A percentile compares a stretch with the other conserved stretches of the same genome.
These are phyloP conservation scores for Chaetomiaceae sp. DNA, from an alignment of 2,329 filamentous ascomycete genomes.

Conservation along the genomic window DNA sequence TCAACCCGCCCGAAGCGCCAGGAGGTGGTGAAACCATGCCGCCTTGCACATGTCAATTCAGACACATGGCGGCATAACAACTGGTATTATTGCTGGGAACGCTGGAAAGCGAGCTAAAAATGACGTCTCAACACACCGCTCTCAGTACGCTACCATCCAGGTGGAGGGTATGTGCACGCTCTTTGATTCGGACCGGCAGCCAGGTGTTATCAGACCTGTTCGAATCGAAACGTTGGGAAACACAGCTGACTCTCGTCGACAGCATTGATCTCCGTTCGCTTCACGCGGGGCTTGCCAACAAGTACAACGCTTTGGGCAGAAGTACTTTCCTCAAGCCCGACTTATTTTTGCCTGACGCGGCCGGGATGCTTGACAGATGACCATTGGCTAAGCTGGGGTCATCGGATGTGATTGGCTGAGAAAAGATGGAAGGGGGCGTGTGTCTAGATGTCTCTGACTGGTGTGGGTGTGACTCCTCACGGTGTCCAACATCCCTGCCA, in stretches of 20 bases:
- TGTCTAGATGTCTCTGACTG: slow-evolving; percentile 19
- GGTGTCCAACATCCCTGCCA: slow-evolving; percentile 2
- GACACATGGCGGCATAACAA: background rate
- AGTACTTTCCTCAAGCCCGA: slow-evolving; percentile 19
- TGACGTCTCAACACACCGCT: background rate
- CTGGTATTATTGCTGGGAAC: background rate
- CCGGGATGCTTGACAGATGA: slow-evolving; percentile 7
- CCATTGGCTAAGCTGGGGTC: slow-evolving; percentile 18
- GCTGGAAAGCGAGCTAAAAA: background rate
- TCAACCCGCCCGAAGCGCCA: slow-evolving; percentile 16
- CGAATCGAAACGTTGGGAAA: background rate
- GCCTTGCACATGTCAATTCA: slow-evolving; percentile 2
- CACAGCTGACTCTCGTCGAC: background rate
- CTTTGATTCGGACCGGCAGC: background rate
- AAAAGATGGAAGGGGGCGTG: slow-evolving; percentile 4
- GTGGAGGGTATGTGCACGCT: background rate
- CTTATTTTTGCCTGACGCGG: slow-evolving; percentile 25
- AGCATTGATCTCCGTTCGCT: background rate
- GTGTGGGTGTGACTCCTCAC: slow-evolving; percentile 12
- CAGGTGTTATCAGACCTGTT: background rate
- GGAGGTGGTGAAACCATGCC: background rate
- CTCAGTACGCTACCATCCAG: background rate
- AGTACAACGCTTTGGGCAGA: slow-evolving; percentile 23
- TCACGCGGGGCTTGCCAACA: background rate
- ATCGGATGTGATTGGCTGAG: slow-evolving; percentile 5